Percentiles rank a stretch among this genome's conserved stretches.
phyloP scores from a whole-genome alignment of 2,329 filamentous ascomycete genomes.

The Aspergillus jensenii region DNA sequence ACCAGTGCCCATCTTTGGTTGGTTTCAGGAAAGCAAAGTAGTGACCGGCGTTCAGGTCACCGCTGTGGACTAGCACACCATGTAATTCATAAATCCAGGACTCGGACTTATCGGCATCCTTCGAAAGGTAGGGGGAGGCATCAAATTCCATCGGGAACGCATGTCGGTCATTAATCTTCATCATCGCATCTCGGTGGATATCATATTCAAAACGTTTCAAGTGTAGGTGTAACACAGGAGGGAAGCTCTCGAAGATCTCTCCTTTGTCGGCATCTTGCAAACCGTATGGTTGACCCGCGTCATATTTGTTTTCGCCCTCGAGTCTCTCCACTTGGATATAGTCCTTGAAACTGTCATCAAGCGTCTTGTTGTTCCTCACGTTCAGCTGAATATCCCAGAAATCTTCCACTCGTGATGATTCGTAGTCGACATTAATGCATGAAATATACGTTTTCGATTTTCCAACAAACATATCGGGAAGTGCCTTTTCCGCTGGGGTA shows the following conservation, averaged over 20 bases:
- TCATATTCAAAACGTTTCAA: slow-evolving; percentile 98
- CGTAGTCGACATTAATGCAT: slow-evolving; percentile 97
- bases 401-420: slow-evolving; percentile 91
- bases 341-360: slow-evolving; percentile 92
- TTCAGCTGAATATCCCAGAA: slow-evolving; percentile 99
- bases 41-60: slow-evolving; percentile 93
- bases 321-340: slow-evolving; percentile 96
- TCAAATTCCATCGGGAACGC: slow-evolving; percentile 52
- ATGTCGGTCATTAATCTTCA: slow-evolving; percentile 72
- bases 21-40: slow-evolving; percentile 98
- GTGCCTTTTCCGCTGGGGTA: slow-evolving; percentile 82
- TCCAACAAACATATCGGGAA: slow-evolving; percentile 89
- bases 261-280: slow-evolving; percentile 97
- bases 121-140: slow-evolving; percentile 80
- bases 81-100: slow-evolving; percentile 91
- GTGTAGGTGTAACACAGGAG: slow-evolving; percentile 89
- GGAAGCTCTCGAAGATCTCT: slow-evolving; percentile 94
- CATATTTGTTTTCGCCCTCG: slow-evolving; percentile 98
- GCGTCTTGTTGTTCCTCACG: slow-evolving; percentile 86
- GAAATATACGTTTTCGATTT: slow-evolving; percentile 99
- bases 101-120: slow-evolving; percentile 82
- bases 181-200: slow-evolving; percentile 93
- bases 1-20: slow-evolving; percentile 88
- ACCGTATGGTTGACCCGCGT: slow-evolving; percentile 83
- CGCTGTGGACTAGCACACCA: slow-evolving; percentile 92